A percentile compares a stretch with the other conserved stretches of the same genome.
Evolutionary conservation across 2,329 filamentous ascomycete species (phyloP).

Genomic region (Trichophyton benhamiae): DNA sequence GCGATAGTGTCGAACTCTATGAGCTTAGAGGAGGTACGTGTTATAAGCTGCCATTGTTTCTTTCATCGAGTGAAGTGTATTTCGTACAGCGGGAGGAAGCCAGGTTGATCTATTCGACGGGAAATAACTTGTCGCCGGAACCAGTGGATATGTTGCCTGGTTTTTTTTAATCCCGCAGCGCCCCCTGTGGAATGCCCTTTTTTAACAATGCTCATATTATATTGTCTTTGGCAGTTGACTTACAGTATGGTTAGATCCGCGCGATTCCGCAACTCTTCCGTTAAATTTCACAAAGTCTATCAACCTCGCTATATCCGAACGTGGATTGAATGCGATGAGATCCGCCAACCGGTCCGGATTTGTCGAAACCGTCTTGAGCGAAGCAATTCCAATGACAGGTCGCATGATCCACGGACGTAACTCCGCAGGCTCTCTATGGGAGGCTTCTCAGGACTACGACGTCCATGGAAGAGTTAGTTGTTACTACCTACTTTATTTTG

Average conservation of each 20-base stretch:
- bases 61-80: background rate
- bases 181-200: background rate
- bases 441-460: slow-evolving; percentile 81
- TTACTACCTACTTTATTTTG: background rate
- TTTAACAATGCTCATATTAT: background rate
- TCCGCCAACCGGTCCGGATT: slow-evolving; percentile 55
- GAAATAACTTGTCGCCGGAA: background rate
- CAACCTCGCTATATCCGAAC: slow-evolving; percentile 86
- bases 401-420: slow-evolving; percentile 83
- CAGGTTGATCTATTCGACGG: no score
- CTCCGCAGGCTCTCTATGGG: slow-evolving; percentile 54
- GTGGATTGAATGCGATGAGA: slow-evolving; percentile 78
- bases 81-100: background rate
- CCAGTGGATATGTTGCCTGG: background rate
- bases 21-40: slow-evolving; percentile 76
- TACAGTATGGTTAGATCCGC: slow-evolving; percentile 54
- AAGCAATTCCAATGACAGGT: slow-evolving; percentile 84
- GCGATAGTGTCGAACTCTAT: slow-evolving; percentile 84
- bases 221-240: background rate
- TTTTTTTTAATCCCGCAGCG: background rate
- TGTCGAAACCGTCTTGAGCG: slow-evolving; percentile 58
- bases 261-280: slow-evolving; percentile 67
- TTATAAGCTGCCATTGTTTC: background rate
- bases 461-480: slow-evolving; percentile 62
- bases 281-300: slow-evolving; percentile 98